Evolutionary conservation across 2,329 filamentous ascomycete genomes (phyloP), one percentile per base, ranked within the genome.

Genomic region (Calonectria naviculata): DNA sequence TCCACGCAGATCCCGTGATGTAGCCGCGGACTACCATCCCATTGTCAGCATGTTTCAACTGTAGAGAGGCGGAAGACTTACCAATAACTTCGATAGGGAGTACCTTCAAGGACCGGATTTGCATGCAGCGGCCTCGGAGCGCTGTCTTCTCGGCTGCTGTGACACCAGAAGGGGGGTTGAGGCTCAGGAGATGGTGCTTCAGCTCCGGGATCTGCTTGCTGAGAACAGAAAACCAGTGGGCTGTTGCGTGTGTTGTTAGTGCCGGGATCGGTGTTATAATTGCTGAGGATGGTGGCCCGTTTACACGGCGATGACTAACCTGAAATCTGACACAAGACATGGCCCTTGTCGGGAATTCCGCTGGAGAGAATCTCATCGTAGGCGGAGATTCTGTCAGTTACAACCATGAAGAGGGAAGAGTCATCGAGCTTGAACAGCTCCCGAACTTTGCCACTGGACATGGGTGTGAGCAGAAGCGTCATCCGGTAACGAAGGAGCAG

Each of bases 281-380:
- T 24, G n/a, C 21, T 12, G 34, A 13, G 34, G 42, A 24, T 46
- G n/a, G 19, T 49, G 42, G 61, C 13, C 47, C 17, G 13, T 19
- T 34, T 34, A 41, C 2, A 17, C 29, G 19, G 26, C 1, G 5
- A 58, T n/a, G 36, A 66, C 58, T n/a, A 21, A 72, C 65, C 79
- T 2, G 84, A 85, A 42, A 83, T 76, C 56, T 81, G 79, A 31
- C 85, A 88, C 61, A 90, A 83, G 63, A 90, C 83, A 70, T 82
- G 81, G 75, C 89, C 89, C 84, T 91, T 91, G 80, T 85, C 80
- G 54, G 86, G 85, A 62, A 89, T 85, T 74, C 86, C 86, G 78
- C 97, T 98, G 78, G 90, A 86, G 88, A 97, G 92, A 77, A 97
- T 91, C 77, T 97, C 95, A 88, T 98, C 96, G 87, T 96, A 98